These are phyloP conservation scores for Aureobasidium sp. DNA, from an alignment of 2,329 filamentous ascomycete species.

Conservation along the genomic window DNA sequence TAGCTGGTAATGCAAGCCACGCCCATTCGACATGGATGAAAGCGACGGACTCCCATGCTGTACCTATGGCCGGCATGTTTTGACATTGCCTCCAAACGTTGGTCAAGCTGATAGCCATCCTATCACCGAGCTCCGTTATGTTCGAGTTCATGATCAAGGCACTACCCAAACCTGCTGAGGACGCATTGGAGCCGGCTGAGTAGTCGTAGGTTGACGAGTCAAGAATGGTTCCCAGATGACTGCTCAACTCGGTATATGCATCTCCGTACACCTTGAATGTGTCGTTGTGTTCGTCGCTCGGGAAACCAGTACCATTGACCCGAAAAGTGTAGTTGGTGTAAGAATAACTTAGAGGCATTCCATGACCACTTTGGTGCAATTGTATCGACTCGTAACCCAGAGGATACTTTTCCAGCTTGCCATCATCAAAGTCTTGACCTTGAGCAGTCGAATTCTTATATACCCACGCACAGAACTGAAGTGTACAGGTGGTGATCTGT, in stretches of 20 bases:
- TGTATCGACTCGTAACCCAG: neutral
- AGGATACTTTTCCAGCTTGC: neutral
- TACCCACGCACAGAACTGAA: neutral
- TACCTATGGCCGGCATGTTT: neutral
- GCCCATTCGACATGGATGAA: slow-evolving; percentile 1
- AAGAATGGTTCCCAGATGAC: neutral
- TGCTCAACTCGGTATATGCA: neutral
- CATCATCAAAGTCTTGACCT: neutral
- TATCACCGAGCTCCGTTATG: neutral
- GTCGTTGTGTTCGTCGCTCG: neutral
- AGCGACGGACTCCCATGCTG: neutral
- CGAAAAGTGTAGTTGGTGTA: neutral
- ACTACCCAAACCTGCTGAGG: neutral
- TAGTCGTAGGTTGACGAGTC: neutral
- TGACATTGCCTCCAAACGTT: neutral
- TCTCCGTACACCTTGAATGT: neutral
- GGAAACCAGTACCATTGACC: neutral
- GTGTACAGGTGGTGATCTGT: neutral
- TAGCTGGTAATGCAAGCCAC: neutral
- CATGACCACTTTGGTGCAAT: neutral
- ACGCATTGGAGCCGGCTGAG: neutral
- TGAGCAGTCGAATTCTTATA: neutral
- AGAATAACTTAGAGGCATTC: neutral
- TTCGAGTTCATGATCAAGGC: neutral
- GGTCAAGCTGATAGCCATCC: neutral